Base-by-base conservation (phyloP, 257 asterid genomes). In the Datura wrightii region DNA sequence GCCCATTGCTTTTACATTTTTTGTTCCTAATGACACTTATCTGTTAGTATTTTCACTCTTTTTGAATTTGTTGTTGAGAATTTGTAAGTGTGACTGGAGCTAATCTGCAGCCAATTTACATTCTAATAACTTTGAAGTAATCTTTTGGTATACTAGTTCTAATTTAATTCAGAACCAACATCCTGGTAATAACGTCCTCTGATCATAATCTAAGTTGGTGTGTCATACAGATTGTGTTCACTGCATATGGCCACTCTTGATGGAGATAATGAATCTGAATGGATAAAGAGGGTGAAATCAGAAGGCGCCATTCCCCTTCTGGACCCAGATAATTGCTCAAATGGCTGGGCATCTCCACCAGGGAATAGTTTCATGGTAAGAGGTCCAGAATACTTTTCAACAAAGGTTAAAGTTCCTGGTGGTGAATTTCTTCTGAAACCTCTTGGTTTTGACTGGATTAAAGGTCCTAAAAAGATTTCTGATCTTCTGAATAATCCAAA, bases 331-430 rank as follows among this genome's bases (percentile, higher is more conserved):
- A 37, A 88, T 58, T 91, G 93, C 84, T 79, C 92, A 18, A 92
- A 90, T 36, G 97, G 97, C 15, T 95, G 99, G 99, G 90, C 98
- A 82, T 93, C 97, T 85, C 98, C 98, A 52, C 92, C 91, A 0
- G 97, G 97, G 71, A 90, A 91, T 72, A 39, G 60, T 80, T 95
- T 95, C 92, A 83, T 71, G 91, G 96, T 95, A 52, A 89, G 99
- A 92, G 98, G 99, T 9, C 91, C 94, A 18, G 90, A 92, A 16
- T 95, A 92, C 88, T 90, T 91, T 50, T 87, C 87, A 82, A 93
- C 93, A 4, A 93, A 86, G 87, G 87, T 60, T 59, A 95, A 95
- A 86, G 87, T 90, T 82, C 97, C 93, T 6, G 95, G 92, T 79
- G 94, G 96, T 7, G 90, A 93, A 54, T 94, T 91, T 88, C 94